Conservation (phyloP, 1,139 yeast genomes). For the Blastobotrys persicus region DNA sequence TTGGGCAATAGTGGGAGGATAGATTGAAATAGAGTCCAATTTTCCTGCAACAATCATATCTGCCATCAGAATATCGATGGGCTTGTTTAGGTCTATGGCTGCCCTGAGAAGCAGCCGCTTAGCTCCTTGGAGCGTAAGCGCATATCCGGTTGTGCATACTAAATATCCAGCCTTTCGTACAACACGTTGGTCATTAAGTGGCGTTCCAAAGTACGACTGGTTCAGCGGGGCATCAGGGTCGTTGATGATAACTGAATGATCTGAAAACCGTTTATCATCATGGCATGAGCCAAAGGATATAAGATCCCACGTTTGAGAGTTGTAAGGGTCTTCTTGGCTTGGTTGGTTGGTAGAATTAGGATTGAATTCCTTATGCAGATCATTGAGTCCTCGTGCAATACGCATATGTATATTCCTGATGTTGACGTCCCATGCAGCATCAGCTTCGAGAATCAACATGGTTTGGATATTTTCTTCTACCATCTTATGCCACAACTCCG, state of each 20-base stretch:
- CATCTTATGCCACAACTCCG: conserved; percentile 18
- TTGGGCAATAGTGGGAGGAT: conserved; percentile 21
- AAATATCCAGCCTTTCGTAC: not conserved
- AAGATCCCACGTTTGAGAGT: conserved; percentile 7
- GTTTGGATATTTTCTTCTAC: conserved; percentile 16
- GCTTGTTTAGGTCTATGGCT: not conserved
- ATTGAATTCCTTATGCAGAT: not conserved
- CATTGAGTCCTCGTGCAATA: not conserved
- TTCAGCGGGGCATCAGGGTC: not conserved
- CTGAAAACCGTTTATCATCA: not conserved
- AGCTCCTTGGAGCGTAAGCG: not conserved
- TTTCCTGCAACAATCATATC: conserved; percentile 5
- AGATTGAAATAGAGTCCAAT: conserved; percentile 17
- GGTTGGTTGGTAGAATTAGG: not conserved
- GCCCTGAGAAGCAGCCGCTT: not conserved
- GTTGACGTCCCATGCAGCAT: conserved; percentile 9
- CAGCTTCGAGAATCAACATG: conserved; percentile 6
- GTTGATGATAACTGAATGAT: not conserved
- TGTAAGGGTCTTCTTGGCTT: not conserved
- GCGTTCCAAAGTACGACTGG: not conserved
- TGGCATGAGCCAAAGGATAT: conserved; percentile 7
- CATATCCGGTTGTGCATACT: not conserved
- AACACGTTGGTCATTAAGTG: not conserved
- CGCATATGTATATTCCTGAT: conserved; percentile 2
- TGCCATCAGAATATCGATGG: not conserved